Percentiles rank a stretch among this genome's conserved stretches.
These are phyloP conservation scores for Penicillium sp. DNA, from an alignment of 2,329 filamentous ascomycete genomes.

Conservation along the genomic window DNA sequence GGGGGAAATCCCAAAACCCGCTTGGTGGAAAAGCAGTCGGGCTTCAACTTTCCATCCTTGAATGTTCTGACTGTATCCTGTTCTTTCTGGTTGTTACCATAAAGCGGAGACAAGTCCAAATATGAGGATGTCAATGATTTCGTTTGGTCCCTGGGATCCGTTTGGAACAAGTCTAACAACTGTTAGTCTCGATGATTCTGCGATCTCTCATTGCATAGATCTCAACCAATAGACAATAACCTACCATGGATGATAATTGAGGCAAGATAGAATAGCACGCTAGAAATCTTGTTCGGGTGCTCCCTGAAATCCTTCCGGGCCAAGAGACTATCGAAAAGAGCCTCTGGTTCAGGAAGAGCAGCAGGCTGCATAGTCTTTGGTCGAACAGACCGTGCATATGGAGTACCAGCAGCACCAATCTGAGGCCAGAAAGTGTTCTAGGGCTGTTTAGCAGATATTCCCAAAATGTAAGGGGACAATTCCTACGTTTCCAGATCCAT, in stretches of 20 bases:
- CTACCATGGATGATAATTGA: slow-evolving; percentile 63
- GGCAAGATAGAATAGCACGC: slow-evolving; percentile 72
- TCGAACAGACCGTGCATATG: slow-evolving; percentile 67
- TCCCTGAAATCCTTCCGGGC: slow-evolving; percentile 61
- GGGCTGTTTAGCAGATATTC: slow-evolving; percentile 41
- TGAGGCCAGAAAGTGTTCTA: slow-evolving; percentile 63
- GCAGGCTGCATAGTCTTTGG: slow-evolving; percentile 58
- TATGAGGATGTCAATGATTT: slow-evolving; percentile 71
- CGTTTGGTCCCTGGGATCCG: slow-evolving; percentile 61
- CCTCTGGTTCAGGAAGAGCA: slow-evolving; percentile 62
- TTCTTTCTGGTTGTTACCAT: slow-evolving; percentile 65
- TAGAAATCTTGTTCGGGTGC: slow-evolving; percentile 71
- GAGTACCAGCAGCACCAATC: slow-evolving; percentile 64
- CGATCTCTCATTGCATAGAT: background rate
- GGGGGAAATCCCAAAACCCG: slow-evolving; percentile 66
- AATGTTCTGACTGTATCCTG: slow-evolving; percentile 64
- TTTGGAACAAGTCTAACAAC: slow-evolving; percentile 61
- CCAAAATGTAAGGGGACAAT: slow-evolving; percentile 21
- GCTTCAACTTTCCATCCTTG: slow-evolving; percentile 67
- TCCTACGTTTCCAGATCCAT: slow-evolving; percentile 46
- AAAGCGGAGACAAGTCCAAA: slow-evolving; percentile 70
- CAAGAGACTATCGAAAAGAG: slow-evolving; percentile 68
- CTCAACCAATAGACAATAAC: background rate
- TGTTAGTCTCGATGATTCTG: slow-evolving; percentile 18
- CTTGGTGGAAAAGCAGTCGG: slow-evolving; percentile 67